phyloP scores from a whole-genome alignment of 2,329 filamentous ascomycete genomes.

The Fusarium succisae region DNA sequence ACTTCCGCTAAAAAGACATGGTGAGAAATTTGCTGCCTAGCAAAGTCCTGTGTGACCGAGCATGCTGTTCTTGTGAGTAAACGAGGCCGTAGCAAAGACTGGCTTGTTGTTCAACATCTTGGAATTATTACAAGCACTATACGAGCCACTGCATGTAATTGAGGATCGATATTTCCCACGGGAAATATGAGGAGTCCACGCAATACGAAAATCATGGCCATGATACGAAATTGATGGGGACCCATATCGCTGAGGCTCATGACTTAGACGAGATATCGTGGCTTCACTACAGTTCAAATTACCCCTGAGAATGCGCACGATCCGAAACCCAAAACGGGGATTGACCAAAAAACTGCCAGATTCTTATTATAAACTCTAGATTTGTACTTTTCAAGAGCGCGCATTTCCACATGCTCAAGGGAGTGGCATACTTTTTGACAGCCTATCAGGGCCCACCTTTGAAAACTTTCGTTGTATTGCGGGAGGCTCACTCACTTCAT shows the following conservation, averaged over 20 bases:
- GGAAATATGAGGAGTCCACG: too few relatives aligned
- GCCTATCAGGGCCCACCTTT: not conserved
- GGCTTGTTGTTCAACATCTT: not conserved
- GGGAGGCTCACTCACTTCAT: not conserved
- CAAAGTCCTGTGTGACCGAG: not conserved
- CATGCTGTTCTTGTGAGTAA: not conserved
- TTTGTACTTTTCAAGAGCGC: not conserved
- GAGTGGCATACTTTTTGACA: not conserved
- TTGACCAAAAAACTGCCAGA: not conserved
- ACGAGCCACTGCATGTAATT: accelerated
- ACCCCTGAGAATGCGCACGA: not conserved
- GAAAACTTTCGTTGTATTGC: not conserved
- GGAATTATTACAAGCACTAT: not conserved
- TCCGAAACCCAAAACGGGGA: too few relatives aligned
- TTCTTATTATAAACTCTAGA: not conserved
- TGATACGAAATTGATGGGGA: not conserved
- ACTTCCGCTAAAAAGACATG: not conserved
- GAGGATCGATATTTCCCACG: too few relatives aligned
- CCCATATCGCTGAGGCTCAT: not conserved
- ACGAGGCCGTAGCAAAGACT: not conserved
- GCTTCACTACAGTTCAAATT: not conserved
- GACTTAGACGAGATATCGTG: not conserved
- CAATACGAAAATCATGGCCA: not conserved
- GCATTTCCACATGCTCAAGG: not conserved
- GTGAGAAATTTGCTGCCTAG: not conserved